These are phyloP conservation scores for Penicillium brevicompactum DNA, from an alignment of 2,329 filamentous ascomycete genomes.

Conservation along the genomic window DNA sequence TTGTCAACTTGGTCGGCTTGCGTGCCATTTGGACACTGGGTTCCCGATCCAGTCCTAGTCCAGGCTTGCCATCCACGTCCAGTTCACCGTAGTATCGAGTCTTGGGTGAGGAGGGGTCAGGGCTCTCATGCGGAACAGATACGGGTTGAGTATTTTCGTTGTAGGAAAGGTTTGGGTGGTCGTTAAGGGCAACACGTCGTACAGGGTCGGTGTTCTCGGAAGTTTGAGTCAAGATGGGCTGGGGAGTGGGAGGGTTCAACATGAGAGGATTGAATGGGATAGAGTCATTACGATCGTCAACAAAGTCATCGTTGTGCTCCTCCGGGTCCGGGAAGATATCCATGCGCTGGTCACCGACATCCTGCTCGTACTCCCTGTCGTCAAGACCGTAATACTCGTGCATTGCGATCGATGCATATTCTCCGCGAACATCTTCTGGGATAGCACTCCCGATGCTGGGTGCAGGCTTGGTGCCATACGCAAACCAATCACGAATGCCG, in stretches of 20 bases:
- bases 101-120: slow-evolving; percentile 36
- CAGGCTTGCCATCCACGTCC: slow-evolving; percentile 27
- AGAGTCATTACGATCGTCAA: slow-evolving; percentile 19
- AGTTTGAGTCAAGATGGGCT: slow-evolving; percentile 29
- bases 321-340: slow-evolving; percentile 37
- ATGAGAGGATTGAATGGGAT: slow-evolving; percentile 45
- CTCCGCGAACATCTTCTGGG: slow-evolving; percentile 36
- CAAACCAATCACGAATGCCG: slow-evolving; percentile 39
- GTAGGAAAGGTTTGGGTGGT: slow-evolving; percentile 38
- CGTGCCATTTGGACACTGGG: slow-evolving; percentile 23
- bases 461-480: slow-evolving; percentile 32
- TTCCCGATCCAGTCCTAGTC: slow-evolving; percentile 24
- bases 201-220: slow-evolving; percentile 26
- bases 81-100: slow-evolving; percentile 45
- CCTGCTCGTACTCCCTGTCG: slow-evolving; percentile 33
- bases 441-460: slow-evolving; percentile 32
- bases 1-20: slow-evolving; percentile 35
- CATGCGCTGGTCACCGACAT: slow-evolving; percentile 40
- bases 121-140: slow-evolving; percentile 20
- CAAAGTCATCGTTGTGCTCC: slow-evolving; percentile 28
- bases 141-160: slow-evolving; percentile 25
- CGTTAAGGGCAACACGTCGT: slow-evolving; percentile 35
- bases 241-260: slow-evolving; percentile 51
- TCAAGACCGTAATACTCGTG: slow-evolving; percentile 39
- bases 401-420: slow-evolving; percentile 40